phyloP scores from a whole-genome alignment of 768 basidiomycete species.

The Trametes gibbosa region DNA sequence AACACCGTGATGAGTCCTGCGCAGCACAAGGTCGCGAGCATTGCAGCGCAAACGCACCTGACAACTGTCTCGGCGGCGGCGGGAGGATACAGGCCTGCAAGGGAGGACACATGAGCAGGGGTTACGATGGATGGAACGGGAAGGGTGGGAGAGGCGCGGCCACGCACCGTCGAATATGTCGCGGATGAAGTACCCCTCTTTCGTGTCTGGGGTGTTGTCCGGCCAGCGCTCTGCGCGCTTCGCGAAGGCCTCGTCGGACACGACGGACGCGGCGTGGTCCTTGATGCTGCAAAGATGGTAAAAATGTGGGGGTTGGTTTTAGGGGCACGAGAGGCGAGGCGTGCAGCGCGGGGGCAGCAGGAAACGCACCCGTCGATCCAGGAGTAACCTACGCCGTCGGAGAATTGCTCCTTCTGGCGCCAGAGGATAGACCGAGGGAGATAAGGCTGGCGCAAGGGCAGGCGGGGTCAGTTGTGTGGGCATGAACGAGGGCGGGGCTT shows the following conservation, averaged over 20 bases:
- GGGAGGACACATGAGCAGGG: not conserved
- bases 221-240: slow-evolving; percentile 74
- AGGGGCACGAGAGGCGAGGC: not conserved
- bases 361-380: slow-evolving; percentile 89
- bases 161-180: slow-evolving; percentile 81
- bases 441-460: slow-evolving; percentile 61
- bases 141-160: not conserved
- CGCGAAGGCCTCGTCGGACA: slow-evolving; percentile 82
- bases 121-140: not conserved
- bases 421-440: slow-evolving; percentile 92
- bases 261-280: slow-evolving; percentile 68
- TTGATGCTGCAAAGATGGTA: slow-evolving; percentile 75
- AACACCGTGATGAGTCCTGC: slow-evolving; percentile 1
- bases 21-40: not conserved
- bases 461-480: not conserved
- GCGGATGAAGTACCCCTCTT: slow-evolving; percentile 93
- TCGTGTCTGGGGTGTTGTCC: slow-evolving; percentile 84
- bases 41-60: slow-evolving; percentile 47
- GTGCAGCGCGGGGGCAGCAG: not conserved
- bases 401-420: slow-evolving; percentile 99
- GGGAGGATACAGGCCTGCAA: slow-evolving; percentile 73
- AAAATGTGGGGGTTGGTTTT: not conserved
- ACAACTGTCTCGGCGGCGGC: slow-evolving; percentile 91
- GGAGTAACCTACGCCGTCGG: slow-evolving; percentile 96
- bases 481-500: not conserved